Evolutionary conservation across 192 early-diverging fungal genomes (phyloP).

Genomic region (Dissophora globulifera): DNA sequence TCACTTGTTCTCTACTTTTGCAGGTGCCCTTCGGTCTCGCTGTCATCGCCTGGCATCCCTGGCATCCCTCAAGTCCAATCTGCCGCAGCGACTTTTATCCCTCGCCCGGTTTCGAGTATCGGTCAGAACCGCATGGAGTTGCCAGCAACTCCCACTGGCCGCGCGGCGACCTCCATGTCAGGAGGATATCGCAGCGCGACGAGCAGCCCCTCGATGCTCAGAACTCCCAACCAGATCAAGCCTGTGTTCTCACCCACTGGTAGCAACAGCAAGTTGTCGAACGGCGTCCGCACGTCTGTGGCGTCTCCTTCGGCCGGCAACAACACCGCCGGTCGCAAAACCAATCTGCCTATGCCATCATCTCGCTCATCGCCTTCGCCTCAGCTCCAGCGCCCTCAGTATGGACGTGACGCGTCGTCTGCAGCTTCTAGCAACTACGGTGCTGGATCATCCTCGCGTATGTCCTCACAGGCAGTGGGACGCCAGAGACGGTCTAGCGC

Average conservation of each 20-base stretch:
- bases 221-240: constrained; percentile 13
- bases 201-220: constrained; percentile 30
- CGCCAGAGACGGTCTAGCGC: constrained; percentile 39
- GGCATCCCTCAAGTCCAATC: constrained; percentile 33
- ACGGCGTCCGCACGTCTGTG: constrained; percentile 22
- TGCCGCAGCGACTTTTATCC: constrained; percentile 23
- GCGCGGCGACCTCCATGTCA: constrained; percentile 28
- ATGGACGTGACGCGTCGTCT: constrained; percentile 27
- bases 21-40: constrained; percentile 48
- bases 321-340: constrained; percentile 22
- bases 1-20: too few relatives aligned
- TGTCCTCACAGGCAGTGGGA: not conserved
- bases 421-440: constrained; percentile 31
- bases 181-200: constrained; percentile 19
- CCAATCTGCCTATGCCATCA: constrained; percentile 34
- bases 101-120: constrained; percentile 29
- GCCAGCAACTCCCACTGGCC: constrained; percentile 4
- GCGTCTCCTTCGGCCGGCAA: not conserved
- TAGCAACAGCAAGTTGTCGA: constrained; percentile 43
- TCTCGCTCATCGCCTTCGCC: constrained; percentile 14
- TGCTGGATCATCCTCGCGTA: constrained; percentile 11
- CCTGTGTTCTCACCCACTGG: constrained; percentile 47
- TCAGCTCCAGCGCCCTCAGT: constrained; percentile 29
- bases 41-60: constrained; percentile 47
- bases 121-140: constrained; percentile 24